Evolutionary conservation across 805 yeast species (phyloP).

Genomic region (Brettanomyces naardenensis): DNA sequence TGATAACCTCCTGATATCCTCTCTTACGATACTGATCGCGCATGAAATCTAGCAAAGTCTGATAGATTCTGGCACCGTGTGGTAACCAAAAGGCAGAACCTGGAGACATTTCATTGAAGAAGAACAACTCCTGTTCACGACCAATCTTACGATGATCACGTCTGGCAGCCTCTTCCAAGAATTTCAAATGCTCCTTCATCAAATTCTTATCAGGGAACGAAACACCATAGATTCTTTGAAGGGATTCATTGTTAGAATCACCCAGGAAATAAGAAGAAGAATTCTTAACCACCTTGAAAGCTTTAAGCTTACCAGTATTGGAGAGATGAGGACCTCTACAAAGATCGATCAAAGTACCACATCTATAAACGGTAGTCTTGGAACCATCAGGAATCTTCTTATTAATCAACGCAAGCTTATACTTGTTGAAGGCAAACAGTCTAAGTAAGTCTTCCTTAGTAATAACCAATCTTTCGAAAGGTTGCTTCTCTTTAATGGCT

Average conservation of each 20-base stretch:
- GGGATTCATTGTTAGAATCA: constrained; percentile 84
- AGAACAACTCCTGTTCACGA: constrained; percentile 89
- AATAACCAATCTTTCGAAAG: constrained; percentile 87
- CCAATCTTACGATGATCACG: constrained; percentile 97
- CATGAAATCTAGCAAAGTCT: constrained; percentile 71
- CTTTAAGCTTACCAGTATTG: constrained; percentile 93
- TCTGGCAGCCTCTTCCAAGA: constrained; percentile 90
- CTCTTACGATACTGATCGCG: constrained; percentile 82
- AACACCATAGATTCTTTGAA: constrained; percentile 96
- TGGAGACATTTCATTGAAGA: constrained; percentile 95
- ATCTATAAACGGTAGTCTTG: constrained; percentile 92
- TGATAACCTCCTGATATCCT: constrained; percentile 96
- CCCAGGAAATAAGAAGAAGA: constrained; percentile 95
- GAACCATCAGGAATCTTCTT: constrained; percentile 95
- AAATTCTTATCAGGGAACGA: constrained; percentile 97
- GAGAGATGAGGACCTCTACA: constrained; percentile 98
- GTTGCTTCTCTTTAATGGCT: constrained; percentile 92
- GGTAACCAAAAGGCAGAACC: constrained; percentile 99
- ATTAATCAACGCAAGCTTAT: constrained; percentile 79
- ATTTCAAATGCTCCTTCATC: constrained; percentile 91
- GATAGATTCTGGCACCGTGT: constrained; percentile 96
- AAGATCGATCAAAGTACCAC: constrained; percentile 94
- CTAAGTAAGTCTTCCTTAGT: constrained; percentile 83
- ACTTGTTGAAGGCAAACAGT: constrained; percentile 94
- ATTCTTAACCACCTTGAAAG: constrained; percentile 88